These are phyloP conservation scores for Xylaria longipes DNA, from an alignment of 495 filamentous ascomycete genomes.

Conservation along the genomic window DNA sequence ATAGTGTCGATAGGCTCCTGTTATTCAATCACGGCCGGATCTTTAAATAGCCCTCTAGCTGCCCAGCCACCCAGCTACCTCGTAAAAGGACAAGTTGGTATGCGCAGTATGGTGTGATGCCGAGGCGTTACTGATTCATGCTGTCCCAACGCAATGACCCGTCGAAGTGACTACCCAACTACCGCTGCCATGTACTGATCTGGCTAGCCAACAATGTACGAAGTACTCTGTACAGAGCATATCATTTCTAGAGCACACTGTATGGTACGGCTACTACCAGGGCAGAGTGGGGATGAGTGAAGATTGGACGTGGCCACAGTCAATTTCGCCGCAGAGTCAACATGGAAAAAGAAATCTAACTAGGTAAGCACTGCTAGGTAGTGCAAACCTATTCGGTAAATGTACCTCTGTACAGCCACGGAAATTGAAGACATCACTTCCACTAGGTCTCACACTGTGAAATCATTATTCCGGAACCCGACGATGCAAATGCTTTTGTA, in stretches of 20 bases:
- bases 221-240: background rate
- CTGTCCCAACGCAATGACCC: conserved; percentile 20
- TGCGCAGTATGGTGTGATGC: background rate
- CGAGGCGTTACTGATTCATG: background rate
- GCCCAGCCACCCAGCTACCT: background rate
- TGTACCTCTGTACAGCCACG: background rate
- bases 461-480: background rate
- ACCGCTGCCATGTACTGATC: conserved; percentile 8
- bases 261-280: background rate
- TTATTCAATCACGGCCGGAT: background rate
- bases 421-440: conserved; percentile 6
- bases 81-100: background rate
- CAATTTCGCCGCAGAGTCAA: background rate
- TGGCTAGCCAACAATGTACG: background rate
- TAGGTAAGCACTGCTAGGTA: background rate
- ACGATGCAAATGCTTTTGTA: background rate
- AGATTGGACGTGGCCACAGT: background rate
- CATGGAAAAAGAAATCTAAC: conserved; percentile 8
- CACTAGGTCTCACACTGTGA: background rate
- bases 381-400: background rate
- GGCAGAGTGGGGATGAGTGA: background rate
- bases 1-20: background rate
- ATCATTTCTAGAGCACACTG: background rate
- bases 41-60: conserved; percentile 13
- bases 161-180: conserved; percentile 12